phyloP scores from a whole-genome alignment of 208 protist genomes.

The Acanthamoeba divionensis region DNA sequence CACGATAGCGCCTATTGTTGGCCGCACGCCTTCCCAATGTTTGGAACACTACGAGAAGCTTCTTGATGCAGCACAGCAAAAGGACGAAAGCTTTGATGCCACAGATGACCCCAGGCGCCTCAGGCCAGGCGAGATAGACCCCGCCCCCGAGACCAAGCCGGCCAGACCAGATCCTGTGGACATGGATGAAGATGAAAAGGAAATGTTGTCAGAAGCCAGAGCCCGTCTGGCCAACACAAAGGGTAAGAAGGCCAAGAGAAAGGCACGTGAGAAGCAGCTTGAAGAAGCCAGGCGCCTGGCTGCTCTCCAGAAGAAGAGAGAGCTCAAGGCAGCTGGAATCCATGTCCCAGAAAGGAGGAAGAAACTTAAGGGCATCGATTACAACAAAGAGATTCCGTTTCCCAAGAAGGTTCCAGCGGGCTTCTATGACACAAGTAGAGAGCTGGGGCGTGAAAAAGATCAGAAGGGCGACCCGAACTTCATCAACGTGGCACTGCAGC shows the following conservation, averaged over 20 bases:
- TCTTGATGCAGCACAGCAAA: constrained; percentile 85
- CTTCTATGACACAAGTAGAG: constrained; percentile 71
- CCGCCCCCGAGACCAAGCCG: constrained; percentile 94
- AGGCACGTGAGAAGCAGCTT: constrained; percentile 96
- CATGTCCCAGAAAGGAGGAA: not conserved
- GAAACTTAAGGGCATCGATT: constrained; percentile 80
- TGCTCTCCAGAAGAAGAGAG: constrained; percentile 94
- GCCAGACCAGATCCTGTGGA: constrained; percentile 95
- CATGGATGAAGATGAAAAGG: constrained; percentile 96
- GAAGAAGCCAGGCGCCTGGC: constrained; percentile 96
- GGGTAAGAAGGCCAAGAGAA: too few species aligned
- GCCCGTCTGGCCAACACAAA: constrained; percentile 99
- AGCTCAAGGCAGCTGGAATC: constrained; percentile 95
- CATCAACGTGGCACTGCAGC: constrained; percentile 31
- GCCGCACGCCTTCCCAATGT: constrained; percentile 96
- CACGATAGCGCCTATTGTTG: constrained; percentile 95
- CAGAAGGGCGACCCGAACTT: not conserved
- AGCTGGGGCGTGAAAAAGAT: constrained; percentile 28
- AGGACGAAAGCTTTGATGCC: constrained; percentile 56
- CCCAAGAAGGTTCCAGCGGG: constrained; percentile 75
- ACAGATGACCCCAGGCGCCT: constrained; percentile 81
- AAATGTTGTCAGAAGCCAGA: constrained; percentile 97
- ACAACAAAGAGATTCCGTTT: constrained; percentile 88
- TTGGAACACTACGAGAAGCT: constrained; percentile 97
- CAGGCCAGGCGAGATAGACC: constrained; percentile 90